Percentiles rank a stretch among this genome's conserved stretches.
Conservation (phyloP, 495 filamentous ascomycete species). For the Xylaria longipes region DNA sequence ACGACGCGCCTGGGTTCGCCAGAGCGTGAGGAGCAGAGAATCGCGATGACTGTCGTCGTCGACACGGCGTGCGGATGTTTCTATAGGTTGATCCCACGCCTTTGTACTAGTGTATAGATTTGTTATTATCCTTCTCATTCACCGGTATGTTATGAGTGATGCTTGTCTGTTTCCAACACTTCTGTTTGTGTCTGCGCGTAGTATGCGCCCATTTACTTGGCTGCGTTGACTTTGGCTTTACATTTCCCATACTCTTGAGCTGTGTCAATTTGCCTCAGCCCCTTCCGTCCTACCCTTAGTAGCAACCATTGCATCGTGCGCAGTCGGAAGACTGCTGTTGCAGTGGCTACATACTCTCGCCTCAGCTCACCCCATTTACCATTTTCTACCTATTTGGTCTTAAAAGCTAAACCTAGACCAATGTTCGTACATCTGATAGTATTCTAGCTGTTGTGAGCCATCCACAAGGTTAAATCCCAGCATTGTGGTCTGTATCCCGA, state of each 20-base stretch:
- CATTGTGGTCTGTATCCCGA: too few species aligned
- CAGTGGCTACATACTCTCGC: neutral
- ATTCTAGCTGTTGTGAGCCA: neutral
- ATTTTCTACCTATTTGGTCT: neutral
- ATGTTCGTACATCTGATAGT: neutral
- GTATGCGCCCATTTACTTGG: neutral
- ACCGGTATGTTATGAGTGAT: neutral
- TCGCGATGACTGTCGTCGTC: conserved; percentile 20
- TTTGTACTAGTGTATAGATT: conserved; percentile 47
- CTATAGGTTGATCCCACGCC: conserved; percentile 30
- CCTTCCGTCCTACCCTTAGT: neutral
- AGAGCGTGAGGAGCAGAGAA: conserved; percentile 26
- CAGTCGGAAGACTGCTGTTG: neutral
- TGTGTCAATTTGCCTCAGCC: neutral
- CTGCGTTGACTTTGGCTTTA: neutral
- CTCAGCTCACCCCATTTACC: neutral
- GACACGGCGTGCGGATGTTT: conserved; percentile 25
- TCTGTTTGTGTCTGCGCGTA: neutral
- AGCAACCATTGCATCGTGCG: neutral
- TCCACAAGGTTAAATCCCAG: neutral
- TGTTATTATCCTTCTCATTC: conserved; percentile 25
- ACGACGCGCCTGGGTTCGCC: neutral
- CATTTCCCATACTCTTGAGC: neutral
- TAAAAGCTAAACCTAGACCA: neutral
- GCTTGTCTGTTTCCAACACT: neutral